Percentiles rank a stretch among this genome's conserved stretches.
Conservation (phyloP, 805 yeast genomes). For the Saturnispora kantuleensis region DNA sequence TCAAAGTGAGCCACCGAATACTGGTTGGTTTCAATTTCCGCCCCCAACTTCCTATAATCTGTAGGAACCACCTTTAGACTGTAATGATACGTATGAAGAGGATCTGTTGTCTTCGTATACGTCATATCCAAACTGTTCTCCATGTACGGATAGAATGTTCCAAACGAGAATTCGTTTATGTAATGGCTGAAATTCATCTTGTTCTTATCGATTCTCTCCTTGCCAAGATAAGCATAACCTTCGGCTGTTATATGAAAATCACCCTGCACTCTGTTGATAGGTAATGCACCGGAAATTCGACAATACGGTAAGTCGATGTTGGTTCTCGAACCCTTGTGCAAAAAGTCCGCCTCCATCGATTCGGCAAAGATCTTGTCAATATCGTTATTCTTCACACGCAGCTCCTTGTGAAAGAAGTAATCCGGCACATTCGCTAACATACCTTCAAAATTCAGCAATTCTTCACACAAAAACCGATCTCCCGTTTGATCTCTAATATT, state of each 20-base stretch:
- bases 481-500: slow-evolving; percentile 69
- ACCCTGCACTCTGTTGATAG: slow-evolving; percentile 80
- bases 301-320: slow-evolving; percentile 68
- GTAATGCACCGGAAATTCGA: slow-evolving; percentile 71
- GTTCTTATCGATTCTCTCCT: slow-evolving; percentile 34
- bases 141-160: slow-evolving; percentile 78
- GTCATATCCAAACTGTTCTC: slow-evolving; percentile 83
- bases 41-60: slow-evolving; percentile 58
- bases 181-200: slow-evolving; percentile 73
- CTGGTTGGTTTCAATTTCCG: slow-evolving; percentile 70
- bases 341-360: slow-evolving; percentile 56
- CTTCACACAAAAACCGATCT: slow-evolving; percentile 72
- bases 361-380: slow-evolving; percentile 58
- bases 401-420: slow-evolving; percentile 29
- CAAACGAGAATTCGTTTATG: slow-evolving; percentile 81
- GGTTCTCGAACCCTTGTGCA: slow-evolving; percentile 31
- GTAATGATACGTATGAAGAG: slow-evolving; percentile 50
- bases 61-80: slow-evolving; percentile 80
- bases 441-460: slow-evolving; percentile 64
- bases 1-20: slow-evolving; percentile 54
- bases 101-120: slow-evolving; percentile 42
- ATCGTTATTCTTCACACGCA: slow-evolving; percentile 36
- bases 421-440: slow-evolving; percentile 45
- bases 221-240: slow-evolving; percentile 47
- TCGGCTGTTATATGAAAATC: slow-evolving; percentile 75